These are phyloP conservation scores for Saccharomycopsis lassenensis DNA, from an alignment of 805 yeast genomes.

Conservation along the genomic window DNA sequence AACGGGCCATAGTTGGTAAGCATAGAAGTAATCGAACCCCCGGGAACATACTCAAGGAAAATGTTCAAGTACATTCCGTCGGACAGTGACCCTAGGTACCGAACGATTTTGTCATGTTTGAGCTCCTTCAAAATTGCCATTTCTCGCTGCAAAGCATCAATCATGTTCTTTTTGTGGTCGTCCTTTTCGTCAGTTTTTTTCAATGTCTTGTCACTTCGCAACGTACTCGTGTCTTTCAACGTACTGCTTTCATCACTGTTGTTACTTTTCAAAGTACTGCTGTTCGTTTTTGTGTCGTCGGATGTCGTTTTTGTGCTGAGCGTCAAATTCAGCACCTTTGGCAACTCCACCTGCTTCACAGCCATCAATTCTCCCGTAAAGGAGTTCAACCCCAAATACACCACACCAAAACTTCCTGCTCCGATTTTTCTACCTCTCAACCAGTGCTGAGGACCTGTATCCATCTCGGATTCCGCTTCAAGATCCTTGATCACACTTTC, in stretches of 20 bases:
- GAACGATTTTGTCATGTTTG: constrained; percentile 48
- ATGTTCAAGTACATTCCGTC: constrained; percentile 17
- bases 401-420: constrained; percentile 90
- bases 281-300: constrained; percentile 24
- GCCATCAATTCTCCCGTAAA: constrained; percentile 94
- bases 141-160: constrained; percentile 61
- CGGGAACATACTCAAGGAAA: constrained; percentile 34
- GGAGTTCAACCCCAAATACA: constrained; percentile 84
- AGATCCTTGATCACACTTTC: constrained; percentile 23
- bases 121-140: constrained; percentile 34
- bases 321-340: constrained; percentile 29
- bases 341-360: constrained; percentile 82
- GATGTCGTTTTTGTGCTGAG: constrained; percentile 23
- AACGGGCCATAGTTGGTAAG: constrained; percentile 48
- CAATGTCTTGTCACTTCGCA: background rate
- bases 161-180: constrained; percentile 29
- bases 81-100: constrained; percentile 39
- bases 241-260: background rate
- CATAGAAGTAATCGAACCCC: constrained; percentile 42
- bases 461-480: constrained; percentile 24
- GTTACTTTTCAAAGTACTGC: constrained; percentile 7
- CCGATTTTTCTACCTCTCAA: constrained; percentile 89
- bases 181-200: constrained; percentile 15
- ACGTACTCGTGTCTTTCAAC: constrained; percentile 15
- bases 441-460: constrained; percentile 71